A percentile compares a stretch with the other conserved stretches of the same genome.
These are phyloP conservation scores for Termitomyces heimii DNA, from an alignment of 768 basidiomycete genomes.

Conservation along the genomic window DNA sequence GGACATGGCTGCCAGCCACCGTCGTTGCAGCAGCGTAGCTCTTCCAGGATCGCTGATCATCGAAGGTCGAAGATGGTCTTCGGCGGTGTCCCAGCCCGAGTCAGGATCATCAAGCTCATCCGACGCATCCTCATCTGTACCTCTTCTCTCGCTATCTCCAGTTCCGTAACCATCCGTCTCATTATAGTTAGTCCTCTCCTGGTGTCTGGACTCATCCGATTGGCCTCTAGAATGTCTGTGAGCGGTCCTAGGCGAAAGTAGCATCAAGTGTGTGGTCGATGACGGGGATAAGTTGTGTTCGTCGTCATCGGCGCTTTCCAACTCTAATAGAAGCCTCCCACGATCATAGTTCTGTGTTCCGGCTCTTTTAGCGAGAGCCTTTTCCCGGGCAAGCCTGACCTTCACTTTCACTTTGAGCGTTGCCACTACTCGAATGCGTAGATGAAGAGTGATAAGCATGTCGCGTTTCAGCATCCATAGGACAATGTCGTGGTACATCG, in stretches of 20 bases:
- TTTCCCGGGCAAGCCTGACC: slow-evolving; percentile 45
- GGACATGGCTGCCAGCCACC: slow-evolving; percentile 90
- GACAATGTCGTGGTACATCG: slow-evolving; percentile 75
- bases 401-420: slow-evolving; percentile 67
- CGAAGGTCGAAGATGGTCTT: slow-evolving; percentile 44
- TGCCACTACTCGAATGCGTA: slow-evolving; percentile 80
- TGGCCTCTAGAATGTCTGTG: slow-evolving; percentile 39
- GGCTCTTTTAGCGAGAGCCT: slow-evolving; percentile 25
- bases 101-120: slow-evolving; percentile 32
- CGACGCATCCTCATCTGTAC: slow-evolving; percentile 40
- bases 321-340: slow-evolving; percentile 16
- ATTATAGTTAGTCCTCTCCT: slow-evolving; percentile 33
- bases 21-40: slow-evolving; percentile 71
- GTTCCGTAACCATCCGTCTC: slow-evolving; percentile 27
- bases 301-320: slow-evolving; percentile 16
- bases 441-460: slow-evolving; percentile 78
- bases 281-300: slow-evolving; percentile 13
- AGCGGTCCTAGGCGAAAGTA: slow-evolving; percentile 49
- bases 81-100: slow-evolving; percentile 42
- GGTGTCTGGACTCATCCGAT: slow-evolving; percentile 40
- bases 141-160: slow-evolving; percentile 27
- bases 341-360: slow-evolving; percentile 7
- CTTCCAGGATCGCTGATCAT: slow-evolving; percentile 81
- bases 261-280: slow-evolving; percentile 38
- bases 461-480: slow-evolving; percentile 89